These are phyloP conservation scores for Aspergillus nomiae DNA, from an alignment of 2,329 filamentous ascomycete species.

Conservation along the genomic window DNA sequence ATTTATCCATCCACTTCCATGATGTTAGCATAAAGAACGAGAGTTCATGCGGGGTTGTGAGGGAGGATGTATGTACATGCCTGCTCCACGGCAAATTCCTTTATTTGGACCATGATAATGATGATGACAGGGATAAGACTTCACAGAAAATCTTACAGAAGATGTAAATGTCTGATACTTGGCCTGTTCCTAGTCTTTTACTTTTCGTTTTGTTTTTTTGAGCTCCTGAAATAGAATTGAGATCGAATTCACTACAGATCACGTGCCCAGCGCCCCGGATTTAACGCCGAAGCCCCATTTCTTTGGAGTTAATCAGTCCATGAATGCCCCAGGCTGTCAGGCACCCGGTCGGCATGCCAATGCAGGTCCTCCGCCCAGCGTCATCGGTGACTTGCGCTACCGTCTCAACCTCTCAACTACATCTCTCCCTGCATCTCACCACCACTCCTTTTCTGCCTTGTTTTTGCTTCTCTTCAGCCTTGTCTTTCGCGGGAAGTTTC, in stretches of 20 bases:
- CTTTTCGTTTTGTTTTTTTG: too few species aligned
- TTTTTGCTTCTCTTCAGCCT: background rate
- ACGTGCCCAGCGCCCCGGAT: background rate
- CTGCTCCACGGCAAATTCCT: slow-evolving; percentile 64
- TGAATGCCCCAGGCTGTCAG: slow-evolving; percentile 26
- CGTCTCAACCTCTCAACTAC: slow-evolving; percentile 24
- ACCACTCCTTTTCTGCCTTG: slow-evolving; percentile 2
- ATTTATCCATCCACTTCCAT: slow-evolving; percentile 58
- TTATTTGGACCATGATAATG: slow-evolving; percentile 42
- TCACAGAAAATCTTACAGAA: background rate
- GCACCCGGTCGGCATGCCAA: slow-evolving; percentile 2
- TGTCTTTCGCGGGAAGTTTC: background rate
- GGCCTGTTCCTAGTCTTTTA: slow-evolving; percentile 5
- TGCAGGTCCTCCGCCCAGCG: slow-evolving; percentile 32
- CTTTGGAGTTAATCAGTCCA: too few species aligned
- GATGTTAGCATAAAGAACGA: slow-evolving; percentile 55
- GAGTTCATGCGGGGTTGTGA: slow-evolving; percentile 20
- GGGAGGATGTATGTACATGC: slow-evolving; percentile 47
- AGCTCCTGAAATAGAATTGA: background rate
- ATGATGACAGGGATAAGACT: background rate
- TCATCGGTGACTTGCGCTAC: slow-evolving; percentile 25
- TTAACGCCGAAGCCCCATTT: background rate
- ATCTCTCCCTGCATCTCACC: slow-evolving; percentile 12
- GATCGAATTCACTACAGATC: background rate
- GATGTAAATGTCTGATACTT: background rate